phyloP scores from a whole-genome alignment of 2,329 filamentous ascomycete species.

The Thelonectria rubi region DNA sequence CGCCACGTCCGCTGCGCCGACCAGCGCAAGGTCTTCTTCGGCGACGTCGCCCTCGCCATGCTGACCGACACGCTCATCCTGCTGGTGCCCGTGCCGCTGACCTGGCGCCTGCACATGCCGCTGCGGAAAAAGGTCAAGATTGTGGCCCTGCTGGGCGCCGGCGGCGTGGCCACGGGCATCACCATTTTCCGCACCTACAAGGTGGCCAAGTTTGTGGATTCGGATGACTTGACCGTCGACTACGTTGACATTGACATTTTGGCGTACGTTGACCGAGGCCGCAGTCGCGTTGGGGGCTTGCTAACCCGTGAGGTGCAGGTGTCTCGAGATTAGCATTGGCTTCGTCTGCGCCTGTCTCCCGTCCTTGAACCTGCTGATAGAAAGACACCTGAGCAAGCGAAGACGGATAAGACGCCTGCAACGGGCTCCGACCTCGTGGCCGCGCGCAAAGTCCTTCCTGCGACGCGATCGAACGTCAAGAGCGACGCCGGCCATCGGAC shows the following conservation, averaged over 20 bases:
- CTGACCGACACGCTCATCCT: conserved; percentile 34
- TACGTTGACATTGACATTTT: conserved; percentile 30
- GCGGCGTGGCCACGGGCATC: conserved; percentile 34
- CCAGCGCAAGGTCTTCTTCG: conserved; percentile 43
- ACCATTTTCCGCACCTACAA: conserved; percentile 28
- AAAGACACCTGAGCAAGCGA: neutral
- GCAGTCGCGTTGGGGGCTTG: accelerated
- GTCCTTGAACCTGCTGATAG: conserved; percentile 22
- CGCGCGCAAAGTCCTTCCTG: neutral
- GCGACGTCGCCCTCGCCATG: conserved; percentile 27
- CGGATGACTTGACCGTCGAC: conserved; percentile 34
- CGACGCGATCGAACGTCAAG: neutral
- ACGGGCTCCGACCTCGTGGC: neutral
- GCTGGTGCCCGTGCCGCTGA: conserved; percentile 30
- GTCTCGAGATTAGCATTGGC: conserved; percentile 33
- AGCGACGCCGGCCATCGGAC: neutral
- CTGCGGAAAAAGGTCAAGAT: conserved; percentile 36
- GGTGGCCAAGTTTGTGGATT: conserved; percentile 27
- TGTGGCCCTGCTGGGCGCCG: conserved; percentile 31
- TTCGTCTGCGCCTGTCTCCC: conserved; percentile 39
- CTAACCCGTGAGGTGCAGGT: conserved; percentile 11
- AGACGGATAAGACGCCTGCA: neutral
- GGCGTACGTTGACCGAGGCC: conserved; percentile 23
- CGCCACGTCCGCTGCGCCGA: conserved; percentile 46
- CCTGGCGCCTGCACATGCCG: conserved; percentile 29